phyloP scores from a whole-genome alignment of 306 rosid genomes.

The Lathyrus sativus region DNA sequence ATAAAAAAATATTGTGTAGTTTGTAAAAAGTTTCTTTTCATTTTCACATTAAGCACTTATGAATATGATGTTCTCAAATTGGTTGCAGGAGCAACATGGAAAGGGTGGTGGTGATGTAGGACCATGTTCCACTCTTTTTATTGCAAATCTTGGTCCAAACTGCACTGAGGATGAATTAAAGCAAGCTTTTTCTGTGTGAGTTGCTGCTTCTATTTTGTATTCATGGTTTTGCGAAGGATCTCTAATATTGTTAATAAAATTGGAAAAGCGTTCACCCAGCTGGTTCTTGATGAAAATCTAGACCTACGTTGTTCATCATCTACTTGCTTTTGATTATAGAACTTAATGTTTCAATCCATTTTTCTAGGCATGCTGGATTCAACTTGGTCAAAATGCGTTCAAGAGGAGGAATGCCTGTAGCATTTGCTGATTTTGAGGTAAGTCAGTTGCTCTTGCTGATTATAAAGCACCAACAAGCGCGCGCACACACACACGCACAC shows the following conservation, averaged over 20 bases:
- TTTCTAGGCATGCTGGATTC: conserved; percentile 77
- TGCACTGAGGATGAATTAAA: conserved; percentile 86
- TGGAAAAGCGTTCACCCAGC: conserved; percentile 25
- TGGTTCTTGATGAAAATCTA: conserved; percentile 32
- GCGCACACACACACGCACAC: not conserved
- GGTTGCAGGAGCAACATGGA: conserved; percentile 64
- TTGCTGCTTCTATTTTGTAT: conserved; percentile 37
- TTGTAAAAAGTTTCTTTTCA: conserved; percentile 17
- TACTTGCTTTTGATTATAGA: conserved; percentile 22
- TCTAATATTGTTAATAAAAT: conserved; percentile 10
- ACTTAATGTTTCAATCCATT: conserved; percentile 33
- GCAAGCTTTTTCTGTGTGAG: conserved; percentile 78
- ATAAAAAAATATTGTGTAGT: not conserved
- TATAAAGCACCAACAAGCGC: not conserved
- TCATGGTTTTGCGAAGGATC: conserved; percentile 15
- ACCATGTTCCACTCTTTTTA: conserved; percentile 84
- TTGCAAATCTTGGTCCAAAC: conserved; percentile 96
- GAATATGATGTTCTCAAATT: conserved; percentile 36
- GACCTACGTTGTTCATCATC: conserved; percentile 33
- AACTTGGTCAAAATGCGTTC: conserved; percentile 80
- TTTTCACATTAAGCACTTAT: conserved; percentile 11
- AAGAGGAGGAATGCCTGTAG: conserved; percentile 99
- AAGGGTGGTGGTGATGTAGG: conserved; percentile 54
- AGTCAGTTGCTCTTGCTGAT: conserved; percentile 8
- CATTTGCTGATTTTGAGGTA: conserved; percentile 95